A percentile compares a stretch with the other conserved stretches of the same genome.
Evolutionary conservation across 1,284 basidiomycete genomes (phyloP).

Genomic region (Trichosporon sp.): DNA sequence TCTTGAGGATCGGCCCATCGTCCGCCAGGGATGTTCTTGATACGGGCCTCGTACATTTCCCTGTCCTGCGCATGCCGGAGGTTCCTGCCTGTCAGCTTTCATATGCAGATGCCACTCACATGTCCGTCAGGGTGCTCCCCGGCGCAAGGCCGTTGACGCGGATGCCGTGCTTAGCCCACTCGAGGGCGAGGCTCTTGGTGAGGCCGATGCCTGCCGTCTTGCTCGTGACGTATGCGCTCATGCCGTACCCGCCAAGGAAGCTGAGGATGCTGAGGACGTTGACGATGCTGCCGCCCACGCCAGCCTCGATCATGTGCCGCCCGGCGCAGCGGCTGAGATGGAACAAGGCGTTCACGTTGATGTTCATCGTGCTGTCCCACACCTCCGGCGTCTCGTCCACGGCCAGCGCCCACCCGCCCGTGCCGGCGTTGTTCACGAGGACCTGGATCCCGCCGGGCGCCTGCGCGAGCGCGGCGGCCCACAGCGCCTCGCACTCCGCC

Average conservation of each 20-base stretch:
- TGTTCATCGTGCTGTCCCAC: not conserved
- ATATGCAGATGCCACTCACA: conserved; percentile 36
- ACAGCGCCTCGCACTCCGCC: not conserved
- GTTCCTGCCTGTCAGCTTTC: conserved; percentile 10
- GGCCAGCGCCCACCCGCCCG: not conserved
- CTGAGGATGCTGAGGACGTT: conserved; percentile 40
- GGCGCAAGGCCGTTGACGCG: conserved; percentile 81
- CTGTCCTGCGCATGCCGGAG: conserved; percentile 23
- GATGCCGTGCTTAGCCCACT: conserved; percentile 69
- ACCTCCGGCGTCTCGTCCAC: not conserved
- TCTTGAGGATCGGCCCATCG: conserved; percentile 79
- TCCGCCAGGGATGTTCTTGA: conserved; percentile 65
- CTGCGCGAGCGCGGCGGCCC: not conserved
- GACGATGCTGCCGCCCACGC: conserved; percentile 35
- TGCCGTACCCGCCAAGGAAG: conserved; percentile 52
- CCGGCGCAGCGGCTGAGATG: conserved; percentile 35
- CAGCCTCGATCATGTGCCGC: conserved; percentile 32
- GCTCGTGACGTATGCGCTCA: conserved; percentile 64
- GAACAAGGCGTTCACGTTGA: conserved; percentile 41
- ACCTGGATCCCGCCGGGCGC: not conserved
- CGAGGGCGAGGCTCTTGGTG: conserved; percentile 69
- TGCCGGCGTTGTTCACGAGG: not conserved
- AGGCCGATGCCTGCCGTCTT: conserved; percentile 59
- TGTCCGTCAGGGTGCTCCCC: conserved; percentile 78
- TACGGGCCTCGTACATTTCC: conserved; percentile 15